Evolutionary conservation across 2,329 filamentous ascomycete genomes (phyloP), one percentile per base, ranked within the genome.

Genomic region (Ilyonectria sp.): DNA sequence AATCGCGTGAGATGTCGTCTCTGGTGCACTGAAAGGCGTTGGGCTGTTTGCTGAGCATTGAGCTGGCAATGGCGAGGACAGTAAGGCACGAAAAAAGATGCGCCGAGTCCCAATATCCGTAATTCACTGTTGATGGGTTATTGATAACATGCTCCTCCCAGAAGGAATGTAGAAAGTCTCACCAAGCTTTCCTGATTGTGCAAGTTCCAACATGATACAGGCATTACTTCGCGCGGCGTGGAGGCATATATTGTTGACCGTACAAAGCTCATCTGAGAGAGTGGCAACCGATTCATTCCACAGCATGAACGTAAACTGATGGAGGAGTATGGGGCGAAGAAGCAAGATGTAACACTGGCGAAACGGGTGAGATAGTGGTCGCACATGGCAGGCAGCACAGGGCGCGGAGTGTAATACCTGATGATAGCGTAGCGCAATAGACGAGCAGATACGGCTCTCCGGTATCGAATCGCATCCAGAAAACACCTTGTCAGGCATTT

Each of bases 401-500:
- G 33, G 33, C 33, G 13, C 4, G 33, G 33, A 37, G 33, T 37
- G 13, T 37, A 37, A 3, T 47, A 47, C 44, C 44, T 47, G 44
- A 23, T 47, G 44, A 47, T 47, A 47, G 21, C 44, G 44, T 17
- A 47, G 10, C 21, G 44, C 44, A 47, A 47, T 47, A n/a, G 44
- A 47, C 17, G 44, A 47, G 44, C 44, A 47, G 21, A 47, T 47
- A n/a, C 44, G 44, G 21, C 44, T 47, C 44, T 47, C 44, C 44
- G 44, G 21, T 19, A 47, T 23, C 17, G 44, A 47, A 23, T 23
- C 44, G 21, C 10, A 3, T 17, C 44, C 17, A 47, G 44, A 3
- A 47, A 47, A 47, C 21, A 47, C 44, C 21, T 47, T 47, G 8
- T 47, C 44, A 8, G 49, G 49, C 49, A 53, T 53, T 33, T 53